These are phyloP conservation scores for Pharnaceum exiguum DNA, from an alignment of 148 eudicot genomes.

Conservation along the genomic window DNA sequence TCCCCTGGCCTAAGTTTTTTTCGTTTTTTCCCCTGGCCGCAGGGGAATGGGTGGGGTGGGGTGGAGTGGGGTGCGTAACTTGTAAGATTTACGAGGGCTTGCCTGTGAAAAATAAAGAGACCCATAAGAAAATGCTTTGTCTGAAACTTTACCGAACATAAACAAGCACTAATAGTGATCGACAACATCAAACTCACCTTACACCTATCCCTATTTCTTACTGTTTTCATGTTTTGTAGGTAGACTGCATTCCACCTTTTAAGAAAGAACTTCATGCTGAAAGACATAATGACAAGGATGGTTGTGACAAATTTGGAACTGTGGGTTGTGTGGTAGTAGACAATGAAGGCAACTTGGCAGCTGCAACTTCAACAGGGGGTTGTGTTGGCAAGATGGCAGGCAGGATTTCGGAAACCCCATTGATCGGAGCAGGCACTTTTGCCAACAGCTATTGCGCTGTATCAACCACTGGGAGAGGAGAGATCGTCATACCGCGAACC, in stretches of 20 bases:
- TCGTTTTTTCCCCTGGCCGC: too few species aligned
- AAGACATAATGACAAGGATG: constrained; percentile 30
- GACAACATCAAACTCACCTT: too few species aligned
- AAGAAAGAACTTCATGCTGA: constrained; percentile 33
- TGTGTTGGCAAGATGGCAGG: constrained; percentile 84
- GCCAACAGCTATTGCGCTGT: constrained; percentile 75
- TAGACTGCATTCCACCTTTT: constrained; percentile 56
- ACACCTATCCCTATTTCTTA: too few species aligned
- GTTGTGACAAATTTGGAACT: constrained; percentile 61
- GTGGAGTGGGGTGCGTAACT: too few species aligned
- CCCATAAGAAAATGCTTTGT: too few species aligned
- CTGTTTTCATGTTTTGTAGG: constrained; percentile 31
- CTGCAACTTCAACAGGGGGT: constrained; percentile 91
- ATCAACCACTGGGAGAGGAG: constrained; percentile 82
- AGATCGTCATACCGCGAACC: constrained; percentile 63
- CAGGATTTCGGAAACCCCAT: constrained; percentile 78
- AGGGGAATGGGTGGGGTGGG: too few species aligned
- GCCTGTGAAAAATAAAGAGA: too few species aligned
- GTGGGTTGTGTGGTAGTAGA: constrained; percentile 91
- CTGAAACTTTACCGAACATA: too few species aligned
- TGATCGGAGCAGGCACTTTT: constrained; percentile 79
- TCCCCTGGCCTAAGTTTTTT: too few species aligned
- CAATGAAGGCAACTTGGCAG: constrained; percentile 51
- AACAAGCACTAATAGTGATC: too few species aligned
- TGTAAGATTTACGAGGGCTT: too few species aligned